Percentiles rank a stretch among this genome's conserved stretches.
phyloP scores from a whole-genome alignment of 371 early-diverging fungal species.

The Saksenaea vasiformis region DNA sequence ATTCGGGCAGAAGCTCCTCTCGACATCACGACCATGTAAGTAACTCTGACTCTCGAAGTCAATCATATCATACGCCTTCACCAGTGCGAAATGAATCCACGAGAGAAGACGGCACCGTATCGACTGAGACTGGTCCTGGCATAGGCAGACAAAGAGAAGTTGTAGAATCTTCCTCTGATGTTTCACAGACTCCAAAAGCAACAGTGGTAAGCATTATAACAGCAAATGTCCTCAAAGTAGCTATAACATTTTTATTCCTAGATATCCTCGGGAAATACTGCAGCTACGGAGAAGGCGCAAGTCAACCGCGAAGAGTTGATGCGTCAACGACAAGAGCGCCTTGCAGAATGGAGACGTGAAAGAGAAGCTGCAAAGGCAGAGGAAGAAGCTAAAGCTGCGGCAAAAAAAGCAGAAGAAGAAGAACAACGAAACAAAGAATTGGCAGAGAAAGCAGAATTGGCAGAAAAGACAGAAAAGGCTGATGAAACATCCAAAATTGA shows the following conservation, averaged over 20 bases:
- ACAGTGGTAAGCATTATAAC: not conserved
- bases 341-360: conserved; percentile 74
- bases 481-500: conserved; percentile 6
- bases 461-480: conserved; percentile 19
- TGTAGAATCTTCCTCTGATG: not conserved
- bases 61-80: conserved; percentile 21
- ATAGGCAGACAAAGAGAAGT: not conserved
- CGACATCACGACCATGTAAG: conserved; percentile 47
- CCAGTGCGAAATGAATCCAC: conserved; percentile 27
- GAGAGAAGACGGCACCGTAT: conserved; percentile 35
- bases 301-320: conserved; percentile 60
- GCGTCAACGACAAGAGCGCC: conserved; percentile 67
- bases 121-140: conserved; percentile 10
- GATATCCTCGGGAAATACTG: conserved; percentile 3
- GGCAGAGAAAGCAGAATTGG: conserved; percentile 14
- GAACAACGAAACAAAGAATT: conserved; percentile 14
- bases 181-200: not conserved
- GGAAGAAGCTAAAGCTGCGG: conserved; percentile 32
- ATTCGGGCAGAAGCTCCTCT: conserved; percentile 22
- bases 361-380: conserved; percentile 57
- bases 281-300: conserved; percentile 10
- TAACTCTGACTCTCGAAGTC: conserved; percentile 39
- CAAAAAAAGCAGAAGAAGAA: conserved; percentile 13
- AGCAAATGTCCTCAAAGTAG: not conserved
- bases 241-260: not conserved